Base-by-base conservation (phyloP, 176 grass and related monocot genomes). In the Lolium rigidum region DNA sequence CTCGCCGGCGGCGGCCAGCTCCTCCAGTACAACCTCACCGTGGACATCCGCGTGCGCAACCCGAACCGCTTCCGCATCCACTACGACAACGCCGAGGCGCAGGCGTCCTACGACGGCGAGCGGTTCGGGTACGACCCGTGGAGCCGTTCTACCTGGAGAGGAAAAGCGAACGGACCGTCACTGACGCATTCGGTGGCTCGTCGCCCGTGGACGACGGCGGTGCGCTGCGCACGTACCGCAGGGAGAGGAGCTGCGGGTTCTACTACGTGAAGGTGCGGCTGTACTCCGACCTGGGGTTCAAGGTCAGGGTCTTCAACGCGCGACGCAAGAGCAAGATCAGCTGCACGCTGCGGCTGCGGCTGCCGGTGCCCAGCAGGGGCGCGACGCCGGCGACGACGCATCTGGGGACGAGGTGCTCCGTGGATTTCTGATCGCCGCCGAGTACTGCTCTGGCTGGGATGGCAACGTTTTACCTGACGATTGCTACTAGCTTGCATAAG, bases 251-350 rank as follows among this genome's bases (percentile, higher is more conserved):
- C 31, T 81, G 92, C 1, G 90, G 91, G 7, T 95, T 87, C 39
- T 98, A 95, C 84, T 77, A 80, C 69, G n/a, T 98, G 3, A 91
- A 91, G 68, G 69, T 98, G 44, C 79, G 57, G 84, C 22, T 98
- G 51, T 75, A 83, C 69, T 43, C 92, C 13, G 87, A 79, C 35
- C 61, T 95, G 5, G 86, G 78, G 74, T 80, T 86, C 77, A 95
- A 84, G 22, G 26, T 28, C 26, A 28, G 26, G 26, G 26, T 28
- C 26, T 28, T 28, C 26, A 28, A 28, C 26, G 26, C 76, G 56
- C 78, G 25, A 1, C 51, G 35, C 38, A 92, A 86, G 82, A 89
- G 78, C n/a, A 92, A 86, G 81, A 84, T 94, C 69, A 81, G 44
- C 70, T 98, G 96, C 85, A 62, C 12, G 26, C 26, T 28, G 26